Evolutionary conservation across 2,329 filamentous ascomycete genomes (phyloP).

Genomic region (Alternaria gaisen): DNA sequence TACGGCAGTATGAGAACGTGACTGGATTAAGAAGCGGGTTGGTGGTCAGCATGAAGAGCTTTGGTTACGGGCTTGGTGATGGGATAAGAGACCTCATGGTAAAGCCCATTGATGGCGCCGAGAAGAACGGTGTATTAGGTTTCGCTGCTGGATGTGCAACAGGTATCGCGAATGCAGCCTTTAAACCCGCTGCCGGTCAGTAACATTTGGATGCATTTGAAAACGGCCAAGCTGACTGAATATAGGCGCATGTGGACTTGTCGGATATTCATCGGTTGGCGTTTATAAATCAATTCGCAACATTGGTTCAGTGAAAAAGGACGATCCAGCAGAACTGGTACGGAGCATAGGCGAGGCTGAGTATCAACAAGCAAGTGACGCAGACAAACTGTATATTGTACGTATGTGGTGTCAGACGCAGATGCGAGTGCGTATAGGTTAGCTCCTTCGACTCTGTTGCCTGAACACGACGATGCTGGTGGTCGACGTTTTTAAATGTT

Average conservation of each 20-base stretch:
- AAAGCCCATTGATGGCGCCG: conserved; percentile 73
- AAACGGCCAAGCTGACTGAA: neutral
- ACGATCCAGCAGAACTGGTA: conserved; percentile 22
- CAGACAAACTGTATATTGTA: conserved; percentile 31
- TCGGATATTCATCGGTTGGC: conserved; percentile 70
- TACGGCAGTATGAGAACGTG: conserved; percentile 77
- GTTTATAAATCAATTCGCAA: conserved; percentile 64
- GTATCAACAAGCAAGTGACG: conserved; percentile 24
- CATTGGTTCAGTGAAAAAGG: conserved; percentile 21
- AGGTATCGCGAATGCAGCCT: conserved; percentile 71
- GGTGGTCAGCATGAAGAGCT: conserved; percentile 77
- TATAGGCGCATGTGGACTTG: conserved; percentile 63
- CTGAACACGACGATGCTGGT: neutral
- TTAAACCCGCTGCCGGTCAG: conserved; percentile 71
- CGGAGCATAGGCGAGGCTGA: conserved; percentile 28
- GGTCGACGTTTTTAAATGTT: neutral
- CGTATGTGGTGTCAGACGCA: conserved; percentile 32
- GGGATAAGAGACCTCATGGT: conserved; percentile 81
- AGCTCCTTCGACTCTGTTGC: neutral
- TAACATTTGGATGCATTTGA: neutral
- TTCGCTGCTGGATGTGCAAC: conserved; percentile 81
- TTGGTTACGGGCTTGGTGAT: conserved; percentile 78
- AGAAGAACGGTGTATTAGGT: conserved; percentile 69
- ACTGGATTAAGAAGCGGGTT: conserved; percentile 77
- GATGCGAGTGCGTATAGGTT: conserved; percentile 25